Evolutionary conservation across 2,329 filamentous ascomycete species (phyloP), one percentile per base, ranked within the genome.

Genomic region (Nigrospora sphaerica): DNA sequence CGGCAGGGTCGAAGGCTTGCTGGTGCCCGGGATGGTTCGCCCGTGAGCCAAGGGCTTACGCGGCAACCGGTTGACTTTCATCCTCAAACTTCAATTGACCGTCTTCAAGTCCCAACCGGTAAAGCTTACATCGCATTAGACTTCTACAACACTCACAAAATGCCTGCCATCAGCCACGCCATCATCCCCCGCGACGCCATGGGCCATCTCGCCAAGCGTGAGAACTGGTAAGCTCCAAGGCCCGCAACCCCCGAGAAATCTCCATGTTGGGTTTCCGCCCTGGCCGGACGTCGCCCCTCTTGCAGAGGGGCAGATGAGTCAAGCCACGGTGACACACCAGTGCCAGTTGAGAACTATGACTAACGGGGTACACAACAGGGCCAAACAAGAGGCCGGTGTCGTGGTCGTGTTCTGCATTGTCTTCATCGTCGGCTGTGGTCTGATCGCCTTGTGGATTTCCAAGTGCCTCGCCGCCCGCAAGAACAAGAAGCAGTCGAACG

Each of bases 321-420:
- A 28, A 6, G 23, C 7, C 23, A 28, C 19, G 19, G 6, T 28
- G 23, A 28, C 23, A 5, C 23, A 28, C 23, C 23, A 5, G 6
- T 6, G 23, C 23, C 23, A 10, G 7, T 10, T 10, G 23, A 9
- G 23, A 28, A 9, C 32, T 42, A 31, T 18, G 32, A 32, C 56
- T 58, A 52, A 59, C 44, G 34, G 17, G 18, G 28, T 46, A 19
- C 33, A 60, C 13, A 3, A 28, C 16, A 57, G 52, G 55, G 57
- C 57, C 41, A 49, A 56, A 49, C 49, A 60, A 48, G 60, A 63
- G 50, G 56, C 60, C 42, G 61, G 61, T 57, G 60, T 62, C 49
- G 47, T 62, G 39, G 61, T 62, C 34, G 61, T 63, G 38, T 63
- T 63, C 50, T 57, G 57, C 53, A 64, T 64, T 39, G 62, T 64